phyloP scores from a whole-genome alignment of 2,329 filamentous ascomycete genomes.

The Alternaria dauci region DNA sequence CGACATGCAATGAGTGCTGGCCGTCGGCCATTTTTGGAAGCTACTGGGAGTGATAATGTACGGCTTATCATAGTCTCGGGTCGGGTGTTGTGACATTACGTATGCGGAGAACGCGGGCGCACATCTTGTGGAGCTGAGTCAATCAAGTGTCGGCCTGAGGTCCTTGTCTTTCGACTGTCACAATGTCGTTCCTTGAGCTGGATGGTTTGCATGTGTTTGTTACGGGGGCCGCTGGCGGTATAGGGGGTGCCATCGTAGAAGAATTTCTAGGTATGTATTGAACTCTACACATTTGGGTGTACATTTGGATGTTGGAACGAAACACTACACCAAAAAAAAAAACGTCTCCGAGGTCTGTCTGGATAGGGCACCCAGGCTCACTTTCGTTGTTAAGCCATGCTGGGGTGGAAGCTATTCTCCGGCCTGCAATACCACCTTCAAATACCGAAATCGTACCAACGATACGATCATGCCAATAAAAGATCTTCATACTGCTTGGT shows the following conservation, averaged over 20 bases:
- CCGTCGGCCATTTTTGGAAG: conserved; percentile 12
- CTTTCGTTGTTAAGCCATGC: not conserved
- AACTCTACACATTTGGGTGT: not conserved
- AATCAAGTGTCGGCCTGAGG: not conserved
- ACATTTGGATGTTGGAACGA: not conserved
- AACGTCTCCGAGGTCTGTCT: not conserved
- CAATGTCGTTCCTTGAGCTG: conserved; percentile 58
- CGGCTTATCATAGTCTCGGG: conserved; percentile 14
- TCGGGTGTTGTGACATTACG: conserved; percentile 11
- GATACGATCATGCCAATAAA: not conserved
- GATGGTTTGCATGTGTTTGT: conserved; percentile 63
- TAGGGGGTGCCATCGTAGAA: conserved; percentile 60
- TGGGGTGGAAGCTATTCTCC: not conserved
- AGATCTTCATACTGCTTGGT: not conserved
- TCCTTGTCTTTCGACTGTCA: not conserved
- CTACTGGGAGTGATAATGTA: conserved; percentile 10
- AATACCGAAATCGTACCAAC: not conserved
- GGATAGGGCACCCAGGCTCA: not conserved
- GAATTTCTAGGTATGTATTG: conserved; percentile 60
- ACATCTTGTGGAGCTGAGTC: conserved; percentile 1
- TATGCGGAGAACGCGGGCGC: conserved; percentile 10
- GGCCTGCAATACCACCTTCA: not conserved
- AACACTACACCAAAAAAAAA: not conserved
- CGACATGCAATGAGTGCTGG: not conserved
- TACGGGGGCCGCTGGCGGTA: conserved; percentile 62